phyloP scores from a whole-genome alignment of 192 early-diverging fungal species.

The Coemansia sp. region DNA sequence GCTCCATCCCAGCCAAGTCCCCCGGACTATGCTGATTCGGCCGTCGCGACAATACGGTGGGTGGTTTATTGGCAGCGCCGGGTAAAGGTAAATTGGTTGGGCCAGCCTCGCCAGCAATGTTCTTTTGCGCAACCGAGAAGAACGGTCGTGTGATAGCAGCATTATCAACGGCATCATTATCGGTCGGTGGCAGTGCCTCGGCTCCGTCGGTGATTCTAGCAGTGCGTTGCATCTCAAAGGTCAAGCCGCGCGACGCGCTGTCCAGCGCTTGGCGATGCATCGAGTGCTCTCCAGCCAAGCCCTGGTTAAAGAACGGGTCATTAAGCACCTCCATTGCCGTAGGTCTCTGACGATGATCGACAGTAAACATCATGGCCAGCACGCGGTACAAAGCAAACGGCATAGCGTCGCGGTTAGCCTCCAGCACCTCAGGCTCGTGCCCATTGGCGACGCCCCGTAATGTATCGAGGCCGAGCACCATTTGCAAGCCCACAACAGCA shows the following conservation, averaged over 20 bases:
- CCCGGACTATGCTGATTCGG: neutral
- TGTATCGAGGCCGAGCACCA: conserved; percentile 69
- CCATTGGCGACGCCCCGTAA: conserved; percentile 57
- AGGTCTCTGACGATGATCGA: conserved; percentile 73
- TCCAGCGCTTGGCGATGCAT: conserved; percentile 52
- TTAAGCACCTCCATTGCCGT: conserved; percentile 77
- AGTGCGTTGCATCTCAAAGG: conserved; percentile 38
- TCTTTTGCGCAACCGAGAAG: conserved; percentile 45
- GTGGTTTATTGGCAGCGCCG: neutral
- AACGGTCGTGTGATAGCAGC: conserved; percentile 14
- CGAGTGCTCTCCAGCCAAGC: conserved; percentile 44
- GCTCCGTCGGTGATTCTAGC: conserved; percentile 5
- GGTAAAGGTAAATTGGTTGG: neutral
- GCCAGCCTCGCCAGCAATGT: conserved; percentile 22
- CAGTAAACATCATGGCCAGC: conserved; percentile 64
- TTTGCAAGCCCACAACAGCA: conserved; percentile 69
- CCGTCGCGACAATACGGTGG: neutral
- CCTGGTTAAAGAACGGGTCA: conserved; percentile 70
- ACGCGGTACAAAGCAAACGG: conserved; percentile 58
- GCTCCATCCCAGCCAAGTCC: conserved; percentile 18
- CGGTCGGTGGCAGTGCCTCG: neutral
- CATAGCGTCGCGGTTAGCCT: conserved; percentile 54
- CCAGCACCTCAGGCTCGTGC: conserved; percentile 59
- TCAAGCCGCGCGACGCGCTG: conserved; percentile 33
- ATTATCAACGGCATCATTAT: neutral